Evolutionary conservation across 192 early-diverging fungal genomes (phyloP).

Genomic region (Thamnidium elegans): DNA sequence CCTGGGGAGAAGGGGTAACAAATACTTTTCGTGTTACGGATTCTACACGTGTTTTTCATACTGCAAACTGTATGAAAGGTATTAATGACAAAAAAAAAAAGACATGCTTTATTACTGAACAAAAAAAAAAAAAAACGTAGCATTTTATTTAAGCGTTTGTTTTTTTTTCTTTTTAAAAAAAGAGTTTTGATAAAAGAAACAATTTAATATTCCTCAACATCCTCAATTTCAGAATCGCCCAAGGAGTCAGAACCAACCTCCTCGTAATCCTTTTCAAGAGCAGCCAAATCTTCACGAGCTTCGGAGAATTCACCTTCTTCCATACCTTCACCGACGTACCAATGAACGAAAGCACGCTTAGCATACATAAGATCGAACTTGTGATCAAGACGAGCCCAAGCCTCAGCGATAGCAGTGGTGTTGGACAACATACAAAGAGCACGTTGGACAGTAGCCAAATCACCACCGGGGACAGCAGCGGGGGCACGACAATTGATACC

Average conservation of each 20-base stretch:
- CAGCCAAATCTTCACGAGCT: conserved; percentile 95
- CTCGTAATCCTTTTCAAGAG: conserved; percentile 97
- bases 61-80: no score
- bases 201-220: conserved; percentile 41
- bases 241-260: conserved; percentile 93
- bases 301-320: conserved; percentile 97
- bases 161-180: neutral
- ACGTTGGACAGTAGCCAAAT: conserved; percentile 77
- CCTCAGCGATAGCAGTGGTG: conserved; percentile 86
- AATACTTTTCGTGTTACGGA: no score
- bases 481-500: conserved; percentile 39
- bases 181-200: no score
- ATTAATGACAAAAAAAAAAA: no score
- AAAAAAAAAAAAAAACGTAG: no score
- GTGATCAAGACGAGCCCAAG: conserved; percentile 84
- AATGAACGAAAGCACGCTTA: conserved; percentile 91
- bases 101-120: no score
- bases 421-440: conserved; percentile 90
- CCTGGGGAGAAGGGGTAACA: no score
- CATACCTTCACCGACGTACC: conserved; percentile 96
- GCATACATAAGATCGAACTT: conserved; percentile 91
- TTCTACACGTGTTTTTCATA: no score
- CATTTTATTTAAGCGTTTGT: no score
- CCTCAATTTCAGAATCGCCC: conserved; percentile 76
- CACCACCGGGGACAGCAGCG: conserved; percentile 68